Evolutionary conservation across 225 moss, liverwort and hornwort genomes (phyloP).

Genomic region (Bryum argenteum): DNA sequence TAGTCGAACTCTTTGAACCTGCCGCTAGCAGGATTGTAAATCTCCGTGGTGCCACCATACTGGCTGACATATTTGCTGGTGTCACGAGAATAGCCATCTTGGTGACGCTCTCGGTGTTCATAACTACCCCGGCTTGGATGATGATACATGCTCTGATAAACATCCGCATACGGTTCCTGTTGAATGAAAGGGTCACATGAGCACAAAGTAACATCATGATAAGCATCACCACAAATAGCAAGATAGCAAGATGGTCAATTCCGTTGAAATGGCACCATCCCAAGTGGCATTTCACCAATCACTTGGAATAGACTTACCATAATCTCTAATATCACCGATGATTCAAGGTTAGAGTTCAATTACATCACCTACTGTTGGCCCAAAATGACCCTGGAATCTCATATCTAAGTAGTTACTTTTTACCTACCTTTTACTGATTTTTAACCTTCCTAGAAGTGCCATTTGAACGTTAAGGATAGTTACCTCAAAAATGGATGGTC

Average conservation of each 20-base stretch:
- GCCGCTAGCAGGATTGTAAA: slow-evolving; percentile 36
- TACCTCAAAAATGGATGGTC: slow-evolving; percentile 59
- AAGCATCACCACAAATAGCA: background rate
- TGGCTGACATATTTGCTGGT: slow-evolving; percentile 50
- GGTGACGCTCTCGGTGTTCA: slow-evolving; percentile 28
- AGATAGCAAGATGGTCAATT: background rate
- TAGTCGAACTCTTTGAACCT: slow-evolving; percentile 33
- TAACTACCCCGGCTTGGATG: slow-evolving; percentile 19
- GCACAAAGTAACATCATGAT: background rate
- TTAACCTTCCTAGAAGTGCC: too few species aligned
- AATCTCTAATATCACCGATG: too few species aligned
- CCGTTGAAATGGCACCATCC: too few species aligned
- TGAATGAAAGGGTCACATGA: background rate
- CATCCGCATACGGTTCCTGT: slow-evolving; percentile 43
- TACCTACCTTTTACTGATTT: too few species aligned
- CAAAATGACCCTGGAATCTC: too few species aligned
- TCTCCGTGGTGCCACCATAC: slow-evolving; percentile 46
- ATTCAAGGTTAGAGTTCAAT: too few species aligned
- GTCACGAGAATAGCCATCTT: slow-evolving; percentile 33
- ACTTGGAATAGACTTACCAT: too few species aligned
- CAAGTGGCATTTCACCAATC: too few species aligned
- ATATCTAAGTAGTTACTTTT: too few species aligned
- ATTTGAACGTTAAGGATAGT: too few species aligned
- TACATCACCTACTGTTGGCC: too few species aligned
- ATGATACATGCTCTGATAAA: slow-evolving; percentile 28